Evolutionary conservation across 176 grass and related monocot species (phyloP), one percentile per base, ranked within the genome.

Genomic region (Lolium perenne): DNA sequence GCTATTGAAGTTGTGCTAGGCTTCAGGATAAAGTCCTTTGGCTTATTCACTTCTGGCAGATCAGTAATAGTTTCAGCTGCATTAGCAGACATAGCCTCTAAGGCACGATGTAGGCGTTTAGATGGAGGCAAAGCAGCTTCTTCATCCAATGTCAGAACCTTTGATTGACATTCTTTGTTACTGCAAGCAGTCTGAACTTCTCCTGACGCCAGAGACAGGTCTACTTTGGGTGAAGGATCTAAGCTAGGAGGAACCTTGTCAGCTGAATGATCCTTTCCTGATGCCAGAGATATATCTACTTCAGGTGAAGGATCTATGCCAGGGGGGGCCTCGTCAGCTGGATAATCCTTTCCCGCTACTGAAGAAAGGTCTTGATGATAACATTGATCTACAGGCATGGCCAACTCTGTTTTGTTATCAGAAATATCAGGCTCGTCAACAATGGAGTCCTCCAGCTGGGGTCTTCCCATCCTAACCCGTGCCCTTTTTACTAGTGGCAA

Each of bases 51-150:
- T 86, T 95, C 88, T 41, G 75, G 60, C 21, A 16, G 35, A 59
- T 86, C 87, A 89, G 83, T 70, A 21, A 54, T 85, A 83, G 80
- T 84, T 85, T 92, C 91, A 69, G 83, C 87, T 71, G 84, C 88
- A 92, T 98, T 94, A 78, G 92, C 96, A 83, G 93, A 98, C 93
- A 98, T 98, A 80, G 96, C 96, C 83, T 98, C 93, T 83, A 98
- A 92, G 58, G 93, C 93, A 93, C 96, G 89, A 85, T 98, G 96
- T 78, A 98, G 81, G 38, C 96, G 93, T 94, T 98, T 98, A 38
- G 93, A 98, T 86, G 96, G 96, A 91, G 96, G 96, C 75, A 98
- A 94, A 85, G 90, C 96, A 84, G 96, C 90, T 92, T 98, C 95
- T 64, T 84, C 84, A 86, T 95, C 92, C 57, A 92, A 60, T 18